Conservation (phyloP, 306 rosid genomes). For the Hippophae gyantsensis region DNA sequence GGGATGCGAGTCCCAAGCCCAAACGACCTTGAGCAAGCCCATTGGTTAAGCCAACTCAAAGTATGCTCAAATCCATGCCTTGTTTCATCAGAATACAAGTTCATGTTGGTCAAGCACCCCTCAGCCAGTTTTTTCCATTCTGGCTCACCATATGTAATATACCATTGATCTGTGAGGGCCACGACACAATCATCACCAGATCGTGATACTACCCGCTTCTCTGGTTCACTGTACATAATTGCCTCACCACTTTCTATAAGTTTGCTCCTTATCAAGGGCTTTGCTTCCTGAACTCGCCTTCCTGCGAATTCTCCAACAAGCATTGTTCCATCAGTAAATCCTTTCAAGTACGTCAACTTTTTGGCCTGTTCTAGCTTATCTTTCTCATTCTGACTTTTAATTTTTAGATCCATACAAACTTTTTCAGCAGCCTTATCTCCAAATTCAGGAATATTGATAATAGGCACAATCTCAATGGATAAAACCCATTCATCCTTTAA, state of each 20-base stretch:
- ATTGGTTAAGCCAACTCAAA: slow-evolving; percentile 77
- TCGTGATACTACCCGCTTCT: slow-evolving; percentile 70
- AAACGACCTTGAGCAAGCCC: slow-evolving; percentile 95
- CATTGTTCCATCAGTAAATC: slow-evolving; percentile 85
- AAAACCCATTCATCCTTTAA: slow-evolving; percentile 84
- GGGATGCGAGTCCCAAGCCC: slow-evolving; percentile 95
- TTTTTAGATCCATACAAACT: slow-evolving; percentile 71
- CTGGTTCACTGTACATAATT: slow-evolving; percentile 76
- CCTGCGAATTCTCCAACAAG: slow-evolving; percentile 66
- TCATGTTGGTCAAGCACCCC: slow-evolving; percentile 65
- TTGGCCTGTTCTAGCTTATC: slow-evolving; percentile 97
- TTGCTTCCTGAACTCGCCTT: slow-evolving; percentile 70
- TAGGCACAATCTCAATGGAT: slow-evolving; percentile 76
- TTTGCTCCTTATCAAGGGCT: slow-evolving; percentile 68
- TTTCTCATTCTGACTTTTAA: slow-evolving; percentile 85
- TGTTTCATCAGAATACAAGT: slow-evolving; percentile 64
- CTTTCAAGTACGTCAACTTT: slow-evolving; percentile 81
- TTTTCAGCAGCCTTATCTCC: slow-evolving; percentile 78
- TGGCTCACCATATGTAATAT: slow-evolving; percentile 69
- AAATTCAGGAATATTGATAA: slow-evolving; percentile 62
- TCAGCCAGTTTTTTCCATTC: slow-evolving; percentile 79
- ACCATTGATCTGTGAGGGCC: slow-evolving; percentile 97
- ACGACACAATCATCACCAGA: slow-evolving; percentile 94
- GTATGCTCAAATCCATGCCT: slow-evolving; percentile 89
- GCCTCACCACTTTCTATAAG: slow-evolving; percentile 73